Evolutionary conservation across 2,329 filamentous ascomycete genomes (phyloP).

Genomic region (Epichloe scottii): DNA sequence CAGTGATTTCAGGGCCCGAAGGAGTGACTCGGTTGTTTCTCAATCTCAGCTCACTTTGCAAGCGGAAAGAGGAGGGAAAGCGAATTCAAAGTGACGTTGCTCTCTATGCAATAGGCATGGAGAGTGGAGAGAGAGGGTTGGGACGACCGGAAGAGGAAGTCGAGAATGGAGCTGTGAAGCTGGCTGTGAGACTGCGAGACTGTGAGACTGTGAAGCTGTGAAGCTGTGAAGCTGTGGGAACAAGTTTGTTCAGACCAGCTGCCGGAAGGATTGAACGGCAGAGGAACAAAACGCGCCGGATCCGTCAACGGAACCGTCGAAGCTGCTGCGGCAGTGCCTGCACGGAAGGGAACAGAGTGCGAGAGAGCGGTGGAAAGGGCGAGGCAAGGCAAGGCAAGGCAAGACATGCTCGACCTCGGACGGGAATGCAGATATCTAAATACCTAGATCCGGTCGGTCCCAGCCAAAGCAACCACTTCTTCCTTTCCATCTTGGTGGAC

Average conservation of each 20-base stretch:
- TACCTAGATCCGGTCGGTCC: not conserved
- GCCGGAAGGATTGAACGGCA: conserved; percentile 22
- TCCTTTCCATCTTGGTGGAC: no score
- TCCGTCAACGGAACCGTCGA: conserved; percentile 2
- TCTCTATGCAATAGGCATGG: conserved; percentile 8
- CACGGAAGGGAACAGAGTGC: conserved; percentile 3
- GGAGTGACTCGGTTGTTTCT: not conserved
- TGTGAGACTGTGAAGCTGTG: not conserved
- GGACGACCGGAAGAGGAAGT: not conserved
- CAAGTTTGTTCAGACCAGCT: conserved; percentile 13
- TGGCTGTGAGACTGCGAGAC: conserved; percentile 3
- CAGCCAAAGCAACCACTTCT: no score
- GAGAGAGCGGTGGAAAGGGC: not conserved
- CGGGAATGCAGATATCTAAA: conserved; percentile 12
- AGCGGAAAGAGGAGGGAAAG: not conserved
- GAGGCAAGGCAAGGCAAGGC: not conserved
- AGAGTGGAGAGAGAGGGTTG: not conserved
- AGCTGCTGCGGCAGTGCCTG: not conserved
- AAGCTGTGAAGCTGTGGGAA: conserved; percentile 2
- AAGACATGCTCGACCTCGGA: conserved; percentile 1
- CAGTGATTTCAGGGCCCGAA: not conserved
- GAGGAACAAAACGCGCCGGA: conserved; percentile 1
- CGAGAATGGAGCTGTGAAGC: not conserved
- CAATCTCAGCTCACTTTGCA: not conserved
- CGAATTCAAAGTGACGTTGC: conserved; percentile 8